phyloP scores from a whole-genome alignment of 73 alveolate genomes.

The Symbiodinium natans region DNA sequence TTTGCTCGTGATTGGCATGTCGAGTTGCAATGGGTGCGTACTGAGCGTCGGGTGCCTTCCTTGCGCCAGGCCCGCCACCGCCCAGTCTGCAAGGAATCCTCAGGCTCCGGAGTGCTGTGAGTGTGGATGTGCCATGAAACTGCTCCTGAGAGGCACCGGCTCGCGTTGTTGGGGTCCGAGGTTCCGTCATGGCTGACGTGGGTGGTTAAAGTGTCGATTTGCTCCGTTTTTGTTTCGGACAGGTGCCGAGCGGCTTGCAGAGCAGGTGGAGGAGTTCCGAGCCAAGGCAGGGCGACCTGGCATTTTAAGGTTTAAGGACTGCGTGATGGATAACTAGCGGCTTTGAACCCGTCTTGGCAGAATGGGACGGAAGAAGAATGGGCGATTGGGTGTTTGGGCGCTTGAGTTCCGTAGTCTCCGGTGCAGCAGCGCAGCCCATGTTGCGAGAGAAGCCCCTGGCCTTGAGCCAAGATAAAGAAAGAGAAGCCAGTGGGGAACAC shows the following conservation, averaged over 20 bases:
- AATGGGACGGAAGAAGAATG: background rate
- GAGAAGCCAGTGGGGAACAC: too few species aligned
- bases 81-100: background rate
- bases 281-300: constrained; percentile 58
- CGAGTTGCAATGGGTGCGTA: too few species aligned
- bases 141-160: background rate
- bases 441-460: too few species aligned
- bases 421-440: too few species aligned
- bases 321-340: background rate
- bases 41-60: too few species aligned
- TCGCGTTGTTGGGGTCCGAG: background rate
- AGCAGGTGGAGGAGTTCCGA: constrained; percentile 52
- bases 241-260: constrained; percentile 66
- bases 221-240: background rate
- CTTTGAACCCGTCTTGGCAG: background rate
- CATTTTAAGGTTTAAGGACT: background rate
- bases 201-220: too few species aligned
- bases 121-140: background rate
- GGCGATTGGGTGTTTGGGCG: too few species aligned
- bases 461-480: too few species aligned
- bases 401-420: too few species aligned
- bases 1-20: too few species aligned
- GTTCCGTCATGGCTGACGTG: background rate
- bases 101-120: background rate
- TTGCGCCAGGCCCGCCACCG: background rate